phyloP scores from a whole-genome alignment of 2,329 filamentous ascomycete genomes.

The Aspergillus nomiae region DNA sequence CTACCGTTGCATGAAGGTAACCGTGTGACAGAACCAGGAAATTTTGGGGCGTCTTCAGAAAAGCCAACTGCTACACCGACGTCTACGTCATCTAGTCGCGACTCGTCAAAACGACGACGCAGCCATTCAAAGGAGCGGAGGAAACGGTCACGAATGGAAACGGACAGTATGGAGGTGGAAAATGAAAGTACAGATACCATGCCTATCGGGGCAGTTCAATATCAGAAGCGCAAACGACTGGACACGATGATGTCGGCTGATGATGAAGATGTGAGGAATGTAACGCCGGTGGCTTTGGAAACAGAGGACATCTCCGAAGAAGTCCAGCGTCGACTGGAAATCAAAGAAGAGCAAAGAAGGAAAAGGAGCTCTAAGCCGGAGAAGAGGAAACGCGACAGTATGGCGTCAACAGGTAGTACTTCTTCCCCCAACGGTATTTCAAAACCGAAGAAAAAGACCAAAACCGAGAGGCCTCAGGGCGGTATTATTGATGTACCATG shows the following conservation, averaged over 20 bases:
- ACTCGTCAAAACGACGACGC: neutral
- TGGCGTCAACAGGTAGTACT: constrained; percentile 29
- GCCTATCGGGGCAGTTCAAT: constrained; percentile 1
- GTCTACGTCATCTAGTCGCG: neutral
- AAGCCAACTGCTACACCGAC: no score
- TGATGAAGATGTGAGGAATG: constrained; percentile 28
- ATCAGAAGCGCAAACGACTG: constrained; percentile 27
- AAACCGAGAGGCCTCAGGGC: neutral
- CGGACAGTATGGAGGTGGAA: constrained; percentile 13
- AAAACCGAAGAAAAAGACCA: constrained; percentile 28
- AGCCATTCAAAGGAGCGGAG: neutral
- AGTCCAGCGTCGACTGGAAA: constrained; percentile 46
- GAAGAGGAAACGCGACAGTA: constrained; percentile 45
- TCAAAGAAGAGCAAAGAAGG: constrained; percentile 43
- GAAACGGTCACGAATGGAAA: constrained; percentile 22
- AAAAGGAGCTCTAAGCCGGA: constrained; percentile 35
- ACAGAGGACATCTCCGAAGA: constrained; percentile 50
- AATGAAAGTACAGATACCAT: neutral
- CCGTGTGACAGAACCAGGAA: constrained; percentile 6
- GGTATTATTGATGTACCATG: neutral
- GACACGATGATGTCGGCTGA: constrained; percentile 20
- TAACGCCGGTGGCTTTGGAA: constrained; percentile 30
- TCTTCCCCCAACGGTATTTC: constrained; percentile 13
- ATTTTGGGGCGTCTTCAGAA: neutral
- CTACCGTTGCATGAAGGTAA: neutral